Conservation (phyloP, 2,329 filamentous ascomycete genomes). For the Sphaerulina vaccinii region DNA sequence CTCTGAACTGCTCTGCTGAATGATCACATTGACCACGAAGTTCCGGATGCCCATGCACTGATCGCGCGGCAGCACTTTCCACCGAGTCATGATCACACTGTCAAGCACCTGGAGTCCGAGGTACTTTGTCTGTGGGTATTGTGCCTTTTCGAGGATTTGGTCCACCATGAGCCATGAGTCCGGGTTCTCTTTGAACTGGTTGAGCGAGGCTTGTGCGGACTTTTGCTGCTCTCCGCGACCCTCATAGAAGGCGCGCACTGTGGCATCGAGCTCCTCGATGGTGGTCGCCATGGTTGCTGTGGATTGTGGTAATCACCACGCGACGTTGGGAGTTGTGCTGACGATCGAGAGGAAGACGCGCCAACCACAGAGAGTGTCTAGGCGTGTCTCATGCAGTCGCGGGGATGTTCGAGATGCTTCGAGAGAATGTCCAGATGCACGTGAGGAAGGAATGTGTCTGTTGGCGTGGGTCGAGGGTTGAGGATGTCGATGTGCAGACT, state of each 20-base stretch:
- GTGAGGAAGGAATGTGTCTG: conserved; percentile 2
- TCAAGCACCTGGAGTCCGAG: conserved; percentile 94
- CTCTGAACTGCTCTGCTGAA: conserved; percentile 86
- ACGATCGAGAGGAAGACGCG: conserved; percentile 29
- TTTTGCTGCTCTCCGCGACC: conserved; percentile 96
- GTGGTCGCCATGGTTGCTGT: conserved; percentile 59
- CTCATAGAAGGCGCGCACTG: conserved; percentile 96
- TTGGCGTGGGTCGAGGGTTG: conserved; percentile 8
- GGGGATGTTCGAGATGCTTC: neutral
- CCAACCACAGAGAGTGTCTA: conserved; percentile 32
- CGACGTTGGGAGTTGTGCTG: conserved; percentile 27
- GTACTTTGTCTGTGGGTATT: conserved; percentile 96
- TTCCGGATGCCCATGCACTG: conserved; percentile 98
- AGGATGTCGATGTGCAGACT: neutral
- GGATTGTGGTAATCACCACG: conserved; percentile 17
- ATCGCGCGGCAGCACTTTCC: conserved; percentile 94
- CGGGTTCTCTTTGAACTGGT: conserved; percentile 98
- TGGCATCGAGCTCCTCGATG: conserved; percentile 93
- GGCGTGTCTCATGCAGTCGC: conserved; percentile 30
- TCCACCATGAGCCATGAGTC: conserved; percentile 98
- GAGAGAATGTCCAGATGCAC: conserved; percentile 12
- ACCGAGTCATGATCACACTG: conserved; percentile 97
- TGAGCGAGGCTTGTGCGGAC: conserved; percentile 86
- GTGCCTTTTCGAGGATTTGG: conserved; percentile 89
- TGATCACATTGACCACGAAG: conserved; percentile 98